These are phyloP conservation scores for Rhizopus sp. DNA, from an alignment of 371 early-diverging fungal species.

Conservation along the genomic window DNA sequence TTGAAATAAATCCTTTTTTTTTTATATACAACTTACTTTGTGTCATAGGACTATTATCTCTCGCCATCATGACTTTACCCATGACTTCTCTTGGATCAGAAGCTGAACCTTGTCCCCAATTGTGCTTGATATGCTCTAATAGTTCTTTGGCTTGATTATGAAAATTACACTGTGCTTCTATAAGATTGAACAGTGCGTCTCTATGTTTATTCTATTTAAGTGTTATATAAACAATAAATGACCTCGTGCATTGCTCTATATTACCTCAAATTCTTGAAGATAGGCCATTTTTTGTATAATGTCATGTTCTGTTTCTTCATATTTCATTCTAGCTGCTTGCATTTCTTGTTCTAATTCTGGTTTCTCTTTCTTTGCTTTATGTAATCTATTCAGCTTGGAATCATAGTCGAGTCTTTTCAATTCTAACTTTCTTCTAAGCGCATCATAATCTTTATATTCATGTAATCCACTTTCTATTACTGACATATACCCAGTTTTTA, in stretches of 20 bases:
- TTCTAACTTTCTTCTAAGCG: conserved; percentile 81
- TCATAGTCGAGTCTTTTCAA: conserved; percentile 91
- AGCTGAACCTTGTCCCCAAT: conserved; percentile 31
- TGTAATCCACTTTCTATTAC: conserved; percentile 50
- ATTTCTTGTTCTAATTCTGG: conserved; percentile 68
- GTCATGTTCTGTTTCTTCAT: conserved; percentile 86
- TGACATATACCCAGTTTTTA: conserved; percentile 49
- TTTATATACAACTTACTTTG: not conserved
- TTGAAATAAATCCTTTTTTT: not conserved
- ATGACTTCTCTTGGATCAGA: conserved; percentile 14
- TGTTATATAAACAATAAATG: too few relatives aligned
- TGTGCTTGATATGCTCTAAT: conserved; percentile 36
- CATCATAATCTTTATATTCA: conserved; percentile 68
- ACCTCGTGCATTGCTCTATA: not conserved
- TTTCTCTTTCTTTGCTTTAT: conserved; percentile 85
- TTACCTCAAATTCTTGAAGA: conserved; percentile 73
- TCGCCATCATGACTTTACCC: conserved; percentile 8
- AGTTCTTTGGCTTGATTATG: conserved; percentile 48
- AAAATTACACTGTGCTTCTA: conserved; percentile 62
- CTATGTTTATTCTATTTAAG: conserved; percentile 54
- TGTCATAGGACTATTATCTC: not conserved
- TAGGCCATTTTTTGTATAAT: conserved; percentile 66
- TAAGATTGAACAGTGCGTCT: conserved; percentile 50
- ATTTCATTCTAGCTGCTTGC: conserved; percentile 85
- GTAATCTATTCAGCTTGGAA: conserved; percentile 81